Conservation (phyloP, 1,284 basidiomycete species). For the Ganoderma boninense region DNA sequence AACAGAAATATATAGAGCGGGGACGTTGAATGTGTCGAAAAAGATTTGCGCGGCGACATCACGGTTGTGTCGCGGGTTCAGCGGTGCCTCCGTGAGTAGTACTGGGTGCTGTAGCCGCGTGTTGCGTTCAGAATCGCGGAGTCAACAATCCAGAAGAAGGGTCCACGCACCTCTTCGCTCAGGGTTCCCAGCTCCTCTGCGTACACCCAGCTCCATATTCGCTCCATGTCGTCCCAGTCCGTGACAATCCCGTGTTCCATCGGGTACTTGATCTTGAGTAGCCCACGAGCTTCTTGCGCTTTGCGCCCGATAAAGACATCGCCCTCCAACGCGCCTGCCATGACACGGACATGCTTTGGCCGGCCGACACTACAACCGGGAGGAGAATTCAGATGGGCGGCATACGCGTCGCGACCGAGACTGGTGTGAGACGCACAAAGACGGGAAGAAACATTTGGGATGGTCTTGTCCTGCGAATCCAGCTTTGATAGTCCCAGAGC, state of each 20-base stretch:
- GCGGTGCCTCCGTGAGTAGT: constrained; percentile 91
- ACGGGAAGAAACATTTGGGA: constrained; percentile 98
- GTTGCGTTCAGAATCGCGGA: constrained; percentile 9
- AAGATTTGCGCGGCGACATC: constrained; percentile 98
- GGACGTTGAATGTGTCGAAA: constrained; percentile 99
- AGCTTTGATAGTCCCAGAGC: constrained; percentile 96
- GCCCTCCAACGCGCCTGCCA: constrained; percentile 95
- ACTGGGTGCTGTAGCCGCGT: constrained; percentile 86
- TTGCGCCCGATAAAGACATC: constrained; percentile 93
- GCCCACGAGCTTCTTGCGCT: constrained; percentile 92
- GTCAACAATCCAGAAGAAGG: constrained; percentile 26
- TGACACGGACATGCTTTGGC: constrained; percentile 95
- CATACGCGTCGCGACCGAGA: constrained; percentile 37
- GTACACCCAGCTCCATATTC: constrained; percentile 98
- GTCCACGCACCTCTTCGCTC: constrained; percentile 86
- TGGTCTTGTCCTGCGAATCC: constrained; percentile 98
- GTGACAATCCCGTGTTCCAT: constrained; percentile 96
- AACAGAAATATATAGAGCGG: constrained; percentile 95
- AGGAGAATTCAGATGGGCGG: constrained; percentile 35
- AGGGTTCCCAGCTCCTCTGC: constrained; percentile 93
- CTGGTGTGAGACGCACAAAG: constrained; percentile 81
- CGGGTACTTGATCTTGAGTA: constrained; percentile 98
- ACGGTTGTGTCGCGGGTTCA: constrained; percentile 94
- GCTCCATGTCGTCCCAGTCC: constrained; percentile 99
- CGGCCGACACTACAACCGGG: constrained; percentile 79